Percentiles rank a stretch among this genome's conserved stretches.
phyloP scores from a whole-genome alignment of 2,329 filamentous ascomycete species.

The Gyromitra esculenta region DNA sequence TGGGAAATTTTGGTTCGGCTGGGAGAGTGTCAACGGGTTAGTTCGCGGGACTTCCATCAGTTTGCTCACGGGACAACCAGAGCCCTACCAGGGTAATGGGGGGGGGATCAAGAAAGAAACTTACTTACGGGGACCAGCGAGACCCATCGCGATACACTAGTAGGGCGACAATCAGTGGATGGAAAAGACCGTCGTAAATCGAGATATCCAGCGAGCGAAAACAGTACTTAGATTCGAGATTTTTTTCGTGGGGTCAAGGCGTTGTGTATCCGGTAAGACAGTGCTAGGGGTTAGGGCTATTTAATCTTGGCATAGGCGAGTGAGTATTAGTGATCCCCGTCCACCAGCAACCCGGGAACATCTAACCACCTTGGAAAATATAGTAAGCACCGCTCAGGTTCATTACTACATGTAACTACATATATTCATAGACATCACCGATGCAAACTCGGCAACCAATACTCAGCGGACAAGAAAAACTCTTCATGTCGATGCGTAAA shows the following conservation, averaged over 20 bases:
- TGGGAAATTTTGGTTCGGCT: slow-evolving; percentile 78
- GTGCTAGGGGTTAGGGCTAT: slow-evolving; percentile 44
- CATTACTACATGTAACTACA: neutral
- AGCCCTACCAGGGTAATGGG: neutral
- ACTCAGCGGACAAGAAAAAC: too few species aligned
- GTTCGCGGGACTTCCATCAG: neutral
- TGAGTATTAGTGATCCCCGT: neutral
- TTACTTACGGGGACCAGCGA: slow-evolving; percentile 75
- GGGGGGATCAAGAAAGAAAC: slow-evolving; percentile 47
- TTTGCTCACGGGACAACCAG: too few species aligned
- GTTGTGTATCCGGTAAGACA: neutral
- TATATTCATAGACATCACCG: neutral
- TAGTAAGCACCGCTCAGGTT: neutral
- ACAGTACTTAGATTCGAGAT: slow-evolving; percentile 3
- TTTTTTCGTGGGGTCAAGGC: slow-evolving; percentile 34
- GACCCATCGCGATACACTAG: slow-evolving; percentile 68
- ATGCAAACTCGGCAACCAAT: too few species aligned
- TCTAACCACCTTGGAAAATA: neutral
- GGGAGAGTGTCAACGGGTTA: slow-evolving; percentile 44
- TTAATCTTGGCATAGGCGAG: neutral
- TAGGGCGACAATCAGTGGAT: neutral
- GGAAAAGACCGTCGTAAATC: slow-evolving; percentile 12
- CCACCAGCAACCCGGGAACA: too few species aligned
- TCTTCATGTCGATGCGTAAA: too few species aligned
- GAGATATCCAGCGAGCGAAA: neutral